phyloP scores from a whole-genome alignment of 106 monocot species.

The Dendrobium chrysotoxum region DNA sequence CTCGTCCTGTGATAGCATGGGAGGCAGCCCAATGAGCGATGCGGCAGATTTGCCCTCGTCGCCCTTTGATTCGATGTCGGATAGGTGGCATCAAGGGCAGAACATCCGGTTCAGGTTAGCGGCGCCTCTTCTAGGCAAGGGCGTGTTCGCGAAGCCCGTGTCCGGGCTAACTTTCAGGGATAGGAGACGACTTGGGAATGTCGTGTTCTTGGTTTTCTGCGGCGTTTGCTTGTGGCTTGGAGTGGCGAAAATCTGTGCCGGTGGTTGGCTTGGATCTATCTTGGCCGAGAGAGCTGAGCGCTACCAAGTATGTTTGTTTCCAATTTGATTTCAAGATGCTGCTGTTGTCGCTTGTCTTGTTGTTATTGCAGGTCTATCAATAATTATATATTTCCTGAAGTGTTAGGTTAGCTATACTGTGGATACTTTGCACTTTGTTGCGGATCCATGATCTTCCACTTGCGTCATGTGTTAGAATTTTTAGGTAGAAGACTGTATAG shows the following conservation, averaged over 20 bases:
- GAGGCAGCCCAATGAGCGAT: constrained; percentile 9
- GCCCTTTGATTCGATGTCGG: constrained; percentile 8
- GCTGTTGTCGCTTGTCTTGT: no score
- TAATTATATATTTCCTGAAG: no score
- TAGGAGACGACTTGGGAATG: constrained; percentile 52
- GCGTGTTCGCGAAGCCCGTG: constrained; percentile 30
- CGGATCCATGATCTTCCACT: no score
- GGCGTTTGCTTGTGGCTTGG: constrained; percentile 64
- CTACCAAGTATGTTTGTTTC: constrained; percentile 29
- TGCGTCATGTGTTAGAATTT: background rate
- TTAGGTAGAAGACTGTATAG: background rate
- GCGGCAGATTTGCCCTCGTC: background rate
- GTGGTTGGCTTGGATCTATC: constrained; percentile 34
- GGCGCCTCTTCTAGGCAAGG: constrained; percentile 21
- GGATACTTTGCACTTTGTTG: no score
- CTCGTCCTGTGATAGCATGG: constrained; percentile 11
- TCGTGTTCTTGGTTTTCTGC: constrained; percentile 73
- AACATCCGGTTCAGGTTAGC: constrained; percentile 37
- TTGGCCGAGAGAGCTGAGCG: background rate
- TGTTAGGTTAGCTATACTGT: no score
- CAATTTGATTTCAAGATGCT: background rate
- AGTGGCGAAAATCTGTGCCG: constrained; percentile 52
- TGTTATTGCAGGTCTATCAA: no score
- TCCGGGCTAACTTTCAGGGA: constrained; percentile 24
- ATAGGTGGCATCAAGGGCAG: constrained; percentile 12